Evolutionary conservation across 495 filamentous ascomycete genomes (phyloP), one percentile per base, ranked within the genome.

Genomic region (Lophiotrema nucula): DNA sequence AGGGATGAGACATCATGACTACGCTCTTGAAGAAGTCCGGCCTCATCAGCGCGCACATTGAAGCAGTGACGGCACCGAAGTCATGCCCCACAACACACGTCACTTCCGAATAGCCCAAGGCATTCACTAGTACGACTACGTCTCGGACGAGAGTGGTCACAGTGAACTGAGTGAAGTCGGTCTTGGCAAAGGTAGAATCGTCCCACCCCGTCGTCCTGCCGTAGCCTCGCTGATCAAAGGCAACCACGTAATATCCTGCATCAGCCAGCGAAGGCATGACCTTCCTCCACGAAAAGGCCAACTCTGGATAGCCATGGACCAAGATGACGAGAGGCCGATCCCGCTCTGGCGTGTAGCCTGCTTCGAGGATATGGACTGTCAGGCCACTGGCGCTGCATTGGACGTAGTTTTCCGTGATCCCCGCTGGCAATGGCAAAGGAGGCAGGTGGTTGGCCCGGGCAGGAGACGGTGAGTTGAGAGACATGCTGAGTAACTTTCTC

Each of bases 231-330:
- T 87, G 83, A 68, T 89, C 85, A 38, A 80, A 78, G 2, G 85
- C 84, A 4, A 88, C 79, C 50, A 82, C 82, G 68, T 83, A 75
- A 69, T 81, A 88, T 26, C 81, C 82, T 2, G 78, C 72, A 3
- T 58, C 67, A 10, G 84, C 80, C 21, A 89, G 68, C 2, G 68
- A 47, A 16, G 80, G 78, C 54, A 88, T 74, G 12, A 86, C 68
- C 41, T 83, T 81, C 51, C 84, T 82, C 84, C 84, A 88, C 27
- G 84, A 86, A 68, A 78, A 88, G 42, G 85, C 83, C 18, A 88
- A 75, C 62, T 88, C 84, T 6, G 85, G 84, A 60, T 79, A 88
- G 19, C 84, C 85, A 67, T 86, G 85, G 49, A 81, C 75, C 57
- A 85, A 80, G 18, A 88, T 68, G 26, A 89, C 70, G 42, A 88